These are phyloP conservation scores for Aspergillus conjunctus DNA, from an alignment of 495 filamentous ascomycete species.

Conservation along the genomic window DNA sequence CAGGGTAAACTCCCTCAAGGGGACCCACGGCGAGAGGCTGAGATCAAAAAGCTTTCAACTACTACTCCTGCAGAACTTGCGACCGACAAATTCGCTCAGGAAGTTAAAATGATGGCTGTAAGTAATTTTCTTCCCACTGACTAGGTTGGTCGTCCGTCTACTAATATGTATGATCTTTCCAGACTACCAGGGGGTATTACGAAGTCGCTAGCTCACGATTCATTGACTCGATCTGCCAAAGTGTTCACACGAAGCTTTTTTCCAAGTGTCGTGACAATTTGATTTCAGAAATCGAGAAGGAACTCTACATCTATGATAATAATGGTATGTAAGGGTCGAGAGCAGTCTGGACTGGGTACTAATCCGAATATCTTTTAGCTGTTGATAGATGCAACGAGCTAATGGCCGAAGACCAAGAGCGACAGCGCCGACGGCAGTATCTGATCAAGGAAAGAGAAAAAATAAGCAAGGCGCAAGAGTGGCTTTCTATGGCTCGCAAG, in stretches of 20 bases:
- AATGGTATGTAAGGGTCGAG: constrained; percentile 35
- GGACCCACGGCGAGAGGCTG: constrained; percentile 20
- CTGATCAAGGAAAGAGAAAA: constrained; percentile 48
- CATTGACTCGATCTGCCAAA: constrained; percentile 50
- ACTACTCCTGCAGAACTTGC: constrained; percentile 33
- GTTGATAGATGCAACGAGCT: constrained; percentile 44
- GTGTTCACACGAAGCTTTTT: constrained; percentile 51
- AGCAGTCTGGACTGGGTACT: not conserved
- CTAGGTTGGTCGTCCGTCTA: not conserved
- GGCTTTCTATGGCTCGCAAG: constrained; percentile 34
- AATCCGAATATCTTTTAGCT: constrained; percentile 22
- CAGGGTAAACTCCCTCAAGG: constrained; percentile 15
- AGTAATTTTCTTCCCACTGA: constrained; percentile 16
- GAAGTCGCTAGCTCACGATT: constrained; percentile 53
- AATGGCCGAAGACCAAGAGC: constrained; percentile 53
- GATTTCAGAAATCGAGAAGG: constrained; percentile 32
- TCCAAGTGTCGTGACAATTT: constrained; percentile 43
- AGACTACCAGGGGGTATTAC: constrained; percentile 56
- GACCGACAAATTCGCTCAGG: constrained; percentile 44
- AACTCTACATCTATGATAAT: constrained; percentile 37
- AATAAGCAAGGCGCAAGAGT: constrained; percentile 47
- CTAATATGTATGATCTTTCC: constrained; percentile 2
- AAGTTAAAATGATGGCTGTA: constrained; percentile 57
- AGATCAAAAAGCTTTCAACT: constrained; percentile 27
- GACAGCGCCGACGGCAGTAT: constrained; percentile 39